Conservation (phyloP, 140 eudicot species). For the Ambrosia hybrid region DNA sequence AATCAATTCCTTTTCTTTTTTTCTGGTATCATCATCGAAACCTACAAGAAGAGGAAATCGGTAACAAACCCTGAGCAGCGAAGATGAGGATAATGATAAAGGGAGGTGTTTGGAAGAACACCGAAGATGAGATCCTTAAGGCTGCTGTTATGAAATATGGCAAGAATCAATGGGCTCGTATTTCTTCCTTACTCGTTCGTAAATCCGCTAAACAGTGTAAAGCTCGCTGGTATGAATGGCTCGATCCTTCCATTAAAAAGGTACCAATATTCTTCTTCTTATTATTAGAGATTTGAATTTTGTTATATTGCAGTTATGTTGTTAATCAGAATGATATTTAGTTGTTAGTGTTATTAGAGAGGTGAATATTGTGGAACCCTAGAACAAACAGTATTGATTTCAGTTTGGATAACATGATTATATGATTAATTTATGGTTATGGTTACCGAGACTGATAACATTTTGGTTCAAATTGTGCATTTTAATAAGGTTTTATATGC, state of each 20-base stretch:
- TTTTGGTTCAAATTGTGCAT: no score
- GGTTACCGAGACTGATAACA: no score
- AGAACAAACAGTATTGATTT: neutral
- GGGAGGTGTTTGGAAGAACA: conserved; percentile 99
- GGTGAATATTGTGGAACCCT: neutral
- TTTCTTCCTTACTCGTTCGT: conserved; percentile 83
- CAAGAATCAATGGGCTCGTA: conserved; percentile 98
- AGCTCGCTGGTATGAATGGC: conserved; percentile 99
- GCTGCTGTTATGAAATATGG: conserved; percentile 99
- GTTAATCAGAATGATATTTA: no score
- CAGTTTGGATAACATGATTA: neutral
- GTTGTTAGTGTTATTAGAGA: neutral
- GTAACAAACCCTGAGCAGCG: conserved; percentile 16
- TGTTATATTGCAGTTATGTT: no score
- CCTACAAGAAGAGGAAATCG: neutral
- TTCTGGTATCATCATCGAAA: neutral
- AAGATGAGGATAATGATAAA: conserved; percentile 99
- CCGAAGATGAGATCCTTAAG: conserved; percentile 96
- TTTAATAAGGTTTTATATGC: no score
- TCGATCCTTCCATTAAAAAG: conserved; percentile 97
- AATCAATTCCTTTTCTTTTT: neutral
- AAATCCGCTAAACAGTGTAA: conserved; percentile 98
- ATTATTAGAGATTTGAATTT: no score
- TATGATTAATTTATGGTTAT: neutral
- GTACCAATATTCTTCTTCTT: conserved; percentile 15